phyloP scores from a whole-genome alignment of 805 yeast species.

The Metschnikowia lunata region DNA sequence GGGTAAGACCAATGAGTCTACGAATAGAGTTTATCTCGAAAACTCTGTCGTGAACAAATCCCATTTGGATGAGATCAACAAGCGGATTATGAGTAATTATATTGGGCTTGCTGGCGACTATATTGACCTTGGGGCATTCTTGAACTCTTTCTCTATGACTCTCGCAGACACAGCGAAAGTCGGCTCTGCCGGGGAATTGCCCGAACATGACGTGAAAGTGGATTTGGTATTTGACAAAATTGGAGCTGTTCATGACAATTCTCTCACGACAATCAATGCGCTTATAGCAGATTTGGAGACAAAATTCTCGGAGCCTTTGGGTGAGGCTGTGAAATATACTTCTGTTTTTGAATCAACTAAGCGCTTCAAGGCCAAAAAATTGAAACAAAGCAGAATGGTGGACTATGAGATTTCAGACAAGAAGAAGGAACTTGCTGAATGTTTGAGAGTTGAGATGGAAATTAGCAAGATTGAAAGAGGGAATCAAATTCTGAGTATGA shows the following conservation, averaged over 20 bases:
- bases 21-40: constrained; percentile 8
- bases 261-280: constrained; percentile 47
- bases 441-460: constrained; percentile 30
- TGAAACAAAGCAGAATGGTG: constrained; percentile 28
- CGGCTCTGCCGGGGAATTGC: constrained; percentile 16
- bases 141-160: constrained; percentile 52
- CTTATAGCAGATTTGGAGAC: constrained; percentile 51
- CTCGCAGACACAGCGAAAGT: constrained; percentile 27
- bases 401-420: constrained; percentile 32
- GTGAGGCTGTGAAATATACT: constrained; percentile 67
- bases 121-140: constrained; percentile 66
- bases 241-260: constrained; percentile 82
- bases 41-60: constrained; percentile 19
- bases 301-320: constrained; percentile 62
- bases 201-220: constrained; percentile 25
- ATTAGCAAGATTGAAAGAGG: constrained; percentile 24
- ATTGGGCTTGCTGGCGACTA: constrained; percentile 59
- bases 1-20: constrained; percentile 13
- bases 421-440: constrained; percentile 27
- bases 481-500: constrained; percentile 18
- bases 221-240: constrained; percentile 58
- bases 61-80: constrained; percentile 55
- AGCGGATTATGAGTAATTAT: constrained; percentile 50
- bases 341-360: constrained; percentile 53
- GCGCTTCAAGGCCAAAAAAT: constrained; percentile 49